Conservation (phyloP, 768 basidiomycete genomes). For the Naematelia aurantialba region DNA sequence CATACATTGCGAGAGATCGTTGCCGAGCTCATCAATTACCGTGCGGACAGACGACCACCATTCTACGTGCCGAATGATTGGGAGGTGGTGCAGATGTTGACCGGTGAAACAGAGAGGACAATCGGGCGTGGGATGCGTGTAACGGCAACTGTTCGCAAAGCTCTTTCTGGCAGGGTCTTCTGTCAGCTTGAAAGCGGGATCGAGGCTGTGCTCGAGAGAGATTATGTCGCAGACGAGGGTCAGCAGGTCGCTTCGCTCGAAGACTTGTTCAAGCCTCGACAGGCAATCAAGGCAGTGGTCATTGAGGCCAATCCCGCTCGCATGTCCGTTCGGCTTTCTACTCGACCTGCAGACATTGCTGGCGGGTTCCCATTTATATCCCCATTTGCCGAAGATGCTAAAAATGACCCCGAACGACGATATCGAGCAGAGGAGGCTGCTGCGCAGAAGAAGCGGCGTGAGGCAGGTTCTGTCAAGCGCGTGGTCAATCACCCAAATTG, state of each 20-base stretch:
- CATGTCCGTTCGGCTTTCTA: conserved; percentile 71
- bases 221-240: conserved; percentile 56
- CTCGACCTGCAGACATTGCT: conserved; percentile 53
- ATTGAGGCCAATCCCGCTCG: conserved; percentile 63
- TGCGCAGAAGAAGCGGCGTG: conserved; percentile 76
- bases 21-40: conserved; percentile 75
- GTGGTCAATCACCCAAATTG: conserved; percentile 98
- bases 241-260: conserved; percentile 44
- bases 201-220: conserved; percentile 68
- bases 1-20: conserved; percentile 84
- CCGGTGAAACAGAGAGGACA: conserved; percentile 79
- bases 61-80: conserved; percentile 66
- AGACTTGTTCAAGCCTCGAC: conserved; percentile 67
- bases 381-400: conserved; percentile 45
- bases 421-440: conserved; percentile 56
- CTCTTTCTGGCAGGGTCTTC: conserved; percentile 60
- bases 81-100: conserved; percentile 92
- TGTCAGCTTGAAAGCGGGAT: conserved; percentile 90
- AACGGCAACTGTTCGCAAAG: conserved; percentile 56
- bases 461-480: conserved; percentile 71
- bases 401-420: conserved; percentile 40
- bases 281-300: conserved; percentile 74
- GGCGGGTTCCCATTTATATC: conserved; percentile 33
- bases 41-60: conserved; percentile 65
- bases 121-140: conserved; percentile 76